A percentile compares a stretch with the other conserved stretches of the same genome.
phyloP scores from a whole-genome alignment of 768 basidiomycete species.

The Boletus huronensis region DNA sequence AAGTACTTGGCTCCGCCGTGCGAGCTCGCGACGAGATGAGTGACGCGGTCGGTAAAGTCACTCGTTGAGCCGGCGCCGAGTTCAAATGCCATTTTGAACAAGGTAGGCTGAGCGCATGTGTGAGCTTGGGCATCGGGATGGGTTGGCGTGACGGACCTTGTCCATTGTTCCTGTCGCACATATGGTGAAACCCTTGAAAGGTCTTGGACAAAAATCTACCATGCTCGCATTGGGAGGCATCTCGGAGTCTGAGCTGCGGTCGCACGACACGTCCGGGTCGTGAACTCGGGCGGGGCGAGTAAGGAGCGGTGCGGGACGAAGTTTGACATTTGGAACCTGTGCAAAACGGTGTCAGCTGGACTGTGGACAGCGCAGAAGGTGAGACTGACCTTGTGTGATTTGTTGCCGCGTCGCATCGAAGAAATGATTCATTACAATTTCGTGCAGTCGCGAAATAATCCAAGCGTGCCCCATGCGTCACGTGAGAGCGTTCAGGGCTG shows the following conservation, averaged over 20 bases:
- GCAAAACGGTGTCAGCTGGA: neutral
- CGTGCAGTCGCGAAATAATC: neutral
- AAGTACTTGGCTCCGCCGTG: conserved; percentile 83
- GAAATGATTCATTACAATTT: conserved; percentile 4
- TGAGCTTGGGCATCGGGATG: conserved; percentile 4
- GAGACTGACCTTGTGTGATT: conserved; percentile 55
- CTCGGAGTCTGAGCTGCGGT: conserved; percentile 51
- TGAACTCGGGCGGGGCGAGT: conserved; percentile 13
- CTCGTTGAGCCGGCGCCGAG: conserved; percentile 69
- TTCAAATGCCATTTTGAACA: conserved; percentile 76
- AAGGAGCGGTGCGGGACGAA: conserved; percentile 57
- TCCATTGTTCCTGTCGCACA: conserved; percentile 78
- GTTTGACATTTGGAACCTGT: conserved; percentile 80
- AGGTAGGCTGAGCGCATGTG: conserved; percentile 43
- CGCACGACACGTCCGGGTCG: conserved; percentile 28
- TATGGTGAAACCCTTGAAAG: conserved; percentile 60
- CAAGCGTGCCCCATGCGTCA: neutral
- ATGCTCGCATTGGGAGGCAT: conserved; percentile 42
- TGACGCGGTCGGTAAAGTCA: conserved; percentile 82
- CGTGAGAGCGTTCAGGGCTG: conserved; percentile 16
- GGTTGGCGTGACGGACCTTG: conserved; percentile 50
- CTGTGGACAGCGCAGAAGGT: neutral
- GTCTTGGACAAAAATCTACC: conserved; percentile 56
- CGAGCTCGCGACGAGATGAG: conserved; percentile 79
- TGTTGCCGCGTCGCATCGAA: conserved; percentile 54